Conservation (phyloP, 139 green algal genomes). For the Trebouxia sp. region DNA sequence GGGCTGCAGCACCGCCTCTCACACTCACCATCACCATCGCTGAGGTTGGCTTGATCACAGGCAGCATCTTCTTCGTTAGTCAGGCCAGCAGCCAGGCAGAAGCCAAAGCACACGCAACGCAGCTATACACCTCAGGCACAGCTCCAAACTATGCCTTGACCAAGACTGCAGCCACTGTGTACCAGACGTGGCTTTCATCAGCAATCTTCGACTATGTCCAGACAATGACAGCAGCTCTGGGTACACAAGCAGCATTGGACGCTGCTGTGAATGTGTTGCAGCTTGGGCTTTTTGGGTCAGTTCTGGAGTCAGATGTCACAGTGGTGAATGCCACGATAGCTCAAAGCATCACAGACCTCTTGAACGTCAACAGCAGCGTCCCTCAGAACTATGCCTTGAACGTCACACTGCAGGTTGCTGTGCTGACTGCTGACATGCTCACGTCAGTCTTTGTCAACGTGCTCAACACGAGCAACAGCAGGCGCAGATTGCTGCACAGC, state of each 20-base stretch:
- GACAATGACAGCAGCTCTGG: neutral
- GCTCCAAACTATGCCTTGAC: neutral
- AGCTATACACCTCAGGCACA: neutral
- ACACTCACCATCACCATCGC: neutral
- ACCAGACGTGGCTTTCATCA: neutral
- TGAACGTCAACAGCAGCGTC: neutral
- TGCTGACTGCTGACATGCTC: conserved; percentile 1
- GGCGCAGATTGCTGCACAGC: no score
- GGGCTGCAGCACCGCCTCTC: neutral
- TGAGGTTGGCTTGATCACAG: neutral
- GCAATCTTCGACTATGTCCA: neutral
- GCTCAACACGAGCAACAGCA: neutral
- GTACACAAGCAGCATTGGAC: neutral
- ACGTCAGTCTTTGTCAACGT: neutral
- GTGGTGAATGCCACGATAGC: neutral
- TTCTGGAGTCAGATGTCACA: neutral
- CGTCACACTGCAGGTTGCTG: neutral
- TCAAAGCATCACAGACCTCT: neutral
- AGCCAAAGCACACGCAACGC: neutral
- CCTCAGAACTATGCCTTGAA: neutral
- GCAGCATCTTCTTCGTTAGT: neutral
- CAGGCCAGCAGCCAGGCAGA: neutral
- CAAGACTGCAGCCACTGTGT: neutral
- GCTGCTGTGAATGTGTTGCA: neutral
- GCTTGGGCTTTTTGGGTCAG: neutral